A percentile compares a stretch with the other conserved stretches of the same genome.
phyloP scores from a whole-genome alignment of 2,329 filamentous ascomycete genomes.

The Ambrosiella xylebori region DNA sequence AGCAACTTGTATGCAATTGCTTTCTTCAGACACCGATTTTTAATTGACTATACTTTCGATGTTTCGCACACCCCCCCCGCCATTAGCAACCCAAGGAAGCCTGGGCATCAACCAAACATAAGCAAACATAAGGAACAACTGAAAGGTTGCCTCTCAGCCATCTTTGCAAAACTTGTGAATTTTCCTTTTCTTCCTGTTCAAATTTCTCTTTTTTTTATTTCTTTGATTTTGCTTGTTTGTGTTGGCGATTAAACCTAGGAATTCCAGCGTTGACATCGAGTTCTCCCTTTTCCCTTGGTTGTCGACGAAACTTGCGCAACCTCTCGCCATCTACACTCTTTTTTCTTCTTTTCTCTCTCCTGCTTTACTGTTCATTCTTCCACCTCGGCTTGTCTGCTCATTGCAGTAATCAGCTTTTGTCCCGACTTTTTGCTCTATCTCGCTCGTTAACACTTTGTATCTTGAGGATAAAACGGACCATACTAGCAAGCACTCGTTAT shows the following conservation, averaged over 20 bases:
- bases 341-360: constrained; percentile 2
- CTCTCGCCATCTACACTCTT: constrained; percentile 4
- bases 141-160: constrained; percentile 10
- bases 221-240: constrained; percentile 3
- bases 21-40: neutral
- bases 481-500: neutral
- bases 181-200: constrained; percentile 1
- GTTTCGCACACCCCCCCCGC: constrained; percentile 4
- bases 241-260: constrained; percentile 11
- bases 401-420: constrained; percentile 5
- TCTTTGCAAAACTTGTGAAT: neutral
- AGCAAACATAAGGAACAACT: constrained; percentile 6
- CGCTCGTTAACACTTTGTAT: constrained; percentile 7
- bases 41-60: neutral
- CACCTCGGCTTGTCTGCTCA: constrained; percentile 3
- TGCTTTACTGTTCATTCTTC: constrained; percentile 1
- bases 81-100: neutral
- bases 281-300: constrained; percentile 10
- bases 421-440: constrained; percentile 8
- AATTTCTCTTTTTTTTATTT: constrained; percentile 1
- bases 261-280: constrained; percentile 12
- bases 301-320: neutral
- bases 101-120: constrained; percentile 2
- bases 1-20: neutral
- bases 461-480: neutral